Conservation (phyloP, 768 basidiomycete species). For the Podaxis sp. region DNA sequence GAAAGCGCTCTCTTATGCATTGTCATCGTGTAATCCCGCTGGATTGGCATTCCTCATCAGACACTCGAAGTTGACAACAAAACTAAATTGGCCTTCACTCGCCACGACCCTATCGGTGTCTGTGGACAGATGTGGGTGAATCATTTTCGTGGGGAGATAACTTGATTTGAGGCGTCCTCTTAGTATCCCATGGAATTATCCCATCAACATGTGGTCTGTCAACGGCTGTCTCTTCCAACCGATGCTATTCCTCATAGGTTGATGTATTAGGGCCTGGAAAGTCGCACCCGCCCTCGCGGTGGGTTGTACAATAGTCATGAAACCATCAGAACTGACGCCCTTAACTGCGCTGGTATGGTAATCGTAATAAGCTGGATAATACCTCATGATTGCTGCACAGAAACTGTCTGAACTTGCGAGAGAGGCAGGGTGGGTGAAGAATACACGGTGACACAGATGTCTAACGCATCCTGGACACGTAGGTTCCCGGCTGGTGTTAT, state of each 20-base stretch:
- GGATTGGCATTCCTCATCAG: conserved; percentile 26
- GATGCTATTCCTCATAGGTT: neutral
- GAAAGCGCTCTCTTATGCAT: neutral
- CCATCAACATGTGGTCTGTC: conserved; percentile 76
- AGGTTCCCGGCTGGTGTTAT: conserved; percentile 91
- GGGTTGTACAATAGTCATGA: conserved; percentile 94
- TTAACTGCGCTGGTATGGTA: conserved; percentile 69
- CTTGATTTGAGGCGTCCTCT: conserved; percentile 6
- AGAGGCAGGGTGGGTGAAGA: conserved; percentile 68
- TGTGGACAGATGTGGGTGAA: conserved; percentile 79
- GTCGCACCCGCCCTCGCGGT: conserved; percentile 88
- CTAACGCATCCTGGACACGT: conserved; percentile 2
- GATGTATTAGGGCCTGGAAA: conserved; percentile 70
- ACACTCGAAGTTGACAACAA: conserved; percentile 79
- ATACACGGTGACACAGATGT: conserved; percentile 6
- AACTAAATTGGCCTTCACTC: conserved; percentile 79
- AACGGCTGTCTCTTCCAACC: neutral
- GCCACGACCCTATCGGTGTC: conserved; percentile 90
- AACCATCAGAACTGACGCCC: conserved; percentile 86
- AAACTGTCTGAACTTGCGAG: conserved; percentile 78
- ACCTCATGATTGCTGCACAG: conserved; percentile 27
- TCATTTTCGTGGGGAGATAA: neutral
- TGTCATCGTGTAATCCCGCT: neutral
- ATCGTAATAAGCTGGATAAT: conserved; percentile 3
- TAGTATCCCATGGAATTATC: conserved; percentile 93